Evolutionary conservation across 169 alveolate genomes (phyloP).

Genomic region (Cryptosporidium bovis): DNA sequence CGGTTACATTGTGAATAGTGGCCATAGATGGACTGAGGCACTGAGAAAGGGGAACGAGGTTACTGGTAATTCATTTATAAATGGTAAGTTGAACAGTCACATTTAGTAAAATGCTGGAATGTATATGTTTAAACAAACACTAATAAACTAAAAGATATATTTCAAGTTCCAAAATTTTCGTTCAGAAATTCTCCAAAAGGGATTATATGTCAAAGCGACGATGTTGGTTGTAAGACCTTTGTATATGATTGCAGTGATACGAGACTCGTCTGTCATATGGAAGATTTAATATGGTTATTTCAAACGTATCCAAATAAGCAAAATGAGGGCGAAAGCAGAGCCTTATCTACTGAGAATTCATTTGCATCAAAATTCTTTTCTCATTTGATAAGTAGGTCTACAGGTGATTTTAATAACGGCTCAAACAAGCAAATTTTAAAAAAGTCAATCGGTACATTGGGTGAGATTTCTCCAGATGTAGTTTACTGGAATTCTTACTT

Average conservation of each 20-base stretch:
- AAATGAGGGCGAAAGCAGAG: conserved; percentile 7
- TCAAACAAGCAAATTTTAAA: conserved; percentile 21
- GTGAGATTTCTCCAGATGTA: conserved; percentile 16
- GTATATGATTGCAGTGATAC: conserved; percentile 67
- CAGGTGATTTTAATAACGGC: not conserved
- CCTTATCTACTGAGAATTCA: conserved; percentile 13
- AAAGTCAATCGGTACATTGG: conserved; percentile 5
- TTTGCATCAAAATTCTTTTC: conserved; percentile 45
- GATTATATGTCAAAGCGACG: conserved; percentile 57
- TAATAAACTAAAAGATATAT: conserved; percentile 10
- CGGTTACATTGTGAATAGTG: conserved; percentile 49
- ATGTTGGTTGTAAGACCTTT: conserved; percentile 63
- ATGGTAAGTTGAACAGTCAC: conserved; percentile 28
- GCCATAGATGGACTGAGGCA: conserved; percentile 56
- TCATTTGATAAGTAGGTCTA: conserved; percentile 1
- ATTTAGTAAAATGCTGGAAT: not conserved
- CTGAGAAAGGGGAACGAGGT: conserved; percentile 40
- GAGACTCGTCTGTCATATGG: conserved; percentile 64
- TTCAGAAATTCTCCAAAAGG: conserved; percentile 55
- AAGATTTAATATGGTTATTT: conserved; percentile 67
- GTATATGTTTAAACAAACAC: not conserved
- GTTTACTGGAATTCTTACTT: conserved; percentile 33
- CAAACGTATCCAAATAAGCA: conserved; percentile 47
- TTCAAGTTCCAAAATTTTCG: conserved; percentile 62
- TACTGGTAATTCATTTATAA: conserved; percentile 37